Conservation (phyloP, 257 asterid genomes). For the Solanum dulcamara region DNA sequence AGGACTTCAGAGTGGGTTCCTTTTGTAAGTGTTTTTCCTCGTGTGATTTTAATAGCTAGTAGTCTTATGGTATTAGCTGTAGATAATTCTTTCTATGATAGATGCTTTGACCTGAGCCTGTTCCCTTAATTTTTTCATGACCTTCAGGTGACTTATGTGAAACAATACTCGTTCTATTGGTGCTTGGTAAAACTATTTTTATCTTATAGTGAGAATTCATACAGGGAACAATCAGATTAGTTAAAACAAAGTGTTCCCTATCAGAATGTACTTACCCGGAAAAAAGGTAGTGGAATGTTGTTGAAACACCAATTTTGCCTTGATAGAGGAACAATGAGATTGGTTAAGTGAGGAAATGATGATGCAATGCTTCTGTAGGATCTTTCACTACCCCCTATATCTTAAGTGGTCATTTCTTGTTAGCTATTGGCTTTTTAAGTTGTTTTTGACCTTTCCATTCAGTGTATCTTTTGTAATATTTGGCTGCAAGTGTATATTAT, state of each 20-base stretch:
- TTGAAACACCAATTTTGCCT: neutral
- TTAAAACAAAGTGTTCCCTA: neutral
- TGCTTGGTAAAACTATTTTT: neutral
- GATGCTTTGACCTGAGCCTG: neutral
- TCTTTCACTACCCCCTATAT: neutral
- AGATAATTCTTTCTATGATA: neutral
- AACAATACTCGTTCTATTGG: neutral
- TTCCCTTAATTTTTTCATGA: neutral
- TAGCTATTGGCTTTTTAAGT: neutral
- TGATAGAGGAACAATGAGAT: neutral
- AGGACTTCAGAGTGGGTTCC: constrained; percentile 81
- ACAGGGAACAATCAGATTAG: neutral
- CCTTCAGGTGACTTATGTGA: neutral
- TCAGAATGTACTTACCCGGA: neutral
- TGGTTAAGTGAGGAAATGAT: neutral
- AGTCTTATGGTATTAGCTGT: neutral
- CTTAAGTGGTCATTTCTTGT: neutral
- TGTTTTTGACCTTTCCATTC: neutral
- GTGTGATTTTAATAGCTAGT: neutral
- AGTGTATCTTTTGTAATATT: neutral
- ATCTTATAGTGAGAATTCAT: neutral
- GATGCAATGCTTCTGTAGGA: neutral
- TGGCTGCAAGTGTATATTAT: neutral
- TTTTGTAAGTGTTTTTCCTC: constrained; percentile 45
- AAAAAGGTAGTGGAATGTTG: neutral